Evolutionary conservation across 441 rosid genomes (phyloP), one percentile per base, ranked within the genome.

Genomic region (Syzygium syzygioides): DNA sequence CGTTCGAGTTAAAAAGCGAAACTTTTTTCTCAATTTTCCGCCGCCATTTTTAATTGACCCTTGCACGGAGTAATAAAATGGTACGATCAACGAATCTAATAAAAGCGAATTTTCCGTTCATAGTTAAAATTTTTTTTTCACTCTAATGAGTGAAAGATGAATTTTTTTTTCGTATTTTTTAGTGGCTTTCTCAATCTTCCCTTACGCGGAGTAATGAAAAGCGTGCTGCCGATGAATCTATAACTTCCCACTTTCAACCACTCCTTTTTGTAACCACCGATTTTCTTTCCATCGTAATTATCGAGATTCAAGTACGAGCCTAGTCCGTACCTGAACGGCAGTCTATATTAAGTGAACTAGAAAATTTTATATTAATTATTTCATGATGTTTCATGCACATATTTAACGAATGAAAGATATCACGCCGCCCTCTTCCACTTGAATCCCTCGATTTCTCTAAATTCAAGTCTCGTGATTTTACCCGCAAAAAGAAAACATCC

Each of bases 161-260:
- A 32, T 14, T 30, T 34, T 10, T 34, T 10, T 1, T 23, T 10
- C 45, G 7, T 34, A 7, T 4, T 18, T 34, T 66, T 68, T 3
- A 9, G 14, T 9, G 48, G 4, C 0, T 68, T 68, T 68, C 6
- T 68, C 7, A 9, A 68, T 68, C 34, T 34, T 32, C 4, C 48
- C 79, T 0, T 19, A 9, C 48, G 9, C 3, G 0, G 10, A 18
- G 25, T 34, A 19, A 55, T 7, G 57, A 18, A 18, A 19, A 19
- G 5, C 9, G 4, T 18, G 14, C 23, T 32, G 0, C 7, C 0
- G 7, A 1, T 0, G 1, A 20, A 32, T 68, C 1, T 19, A 19
- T 3, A 34, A 19, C 79, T 68, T 68, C 26, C 1, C 45, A 34
- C 0, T 68, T 32, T 9, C 7, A 1, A 0, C 0, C 6, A 18